A percentile compares a stretch with the other conserved stretches of the same genome.
These are phyloP conservation scores for Fraxinus sp. DNA, from an alignment of 305 asterid species.

Conservation along the genomic window DNA sequence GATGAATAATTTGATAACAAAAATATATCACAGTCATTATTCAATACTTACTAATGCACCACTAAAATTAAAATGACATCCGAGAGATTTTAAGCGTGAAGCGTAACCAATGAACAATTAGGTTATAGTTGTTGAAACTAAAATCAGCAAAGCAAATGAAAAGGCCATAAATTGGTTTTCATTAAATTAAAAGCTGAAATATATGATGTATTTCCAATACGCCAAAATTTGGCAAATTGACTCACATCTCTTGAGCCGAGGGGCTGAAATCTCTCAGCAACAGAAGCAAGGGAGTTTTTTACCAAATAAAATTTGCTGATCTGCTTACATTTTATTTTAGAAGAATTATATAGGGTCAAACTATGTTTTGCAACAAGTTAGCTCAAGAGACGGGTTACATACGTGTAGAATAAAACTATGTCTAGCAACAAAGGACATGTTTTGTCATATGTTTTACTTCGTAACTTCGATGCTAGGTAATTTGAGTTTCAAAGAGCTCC, in stretches of 20 bases:
- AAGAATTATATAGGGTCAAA: neutral
- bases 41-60: neutral
- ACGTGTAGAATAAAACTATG: neutral
- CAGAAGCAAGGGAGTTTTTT: neutral
- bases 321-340: neutral
- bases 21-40: neutral
- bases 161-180: neutral
- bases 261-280: neutral
- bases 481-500: conserved; percentile 2
- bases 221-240: neutral
- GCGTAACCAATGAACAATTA: neutral
- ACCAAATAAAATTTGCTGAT: neutral
- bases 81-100: neutral
- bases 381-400: neutral
- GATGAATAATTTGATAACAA: conserved; percentile 5
- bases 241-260: neutral
- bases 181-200: neutral
- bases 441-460: neutral
- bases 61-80: neutral
- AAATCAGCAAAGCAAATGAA: neutral
- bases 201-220: neutral
- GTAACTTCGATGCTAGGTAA: neutral
- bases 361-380: neutral
- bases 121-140: neutral
- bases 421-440: neutral